These are phyloP conservation scores for Aspergillus fischeri DNA, from an alignment of 2,329 filamentous ascomycete genomes.

Conservation along the genomic window DNA sequence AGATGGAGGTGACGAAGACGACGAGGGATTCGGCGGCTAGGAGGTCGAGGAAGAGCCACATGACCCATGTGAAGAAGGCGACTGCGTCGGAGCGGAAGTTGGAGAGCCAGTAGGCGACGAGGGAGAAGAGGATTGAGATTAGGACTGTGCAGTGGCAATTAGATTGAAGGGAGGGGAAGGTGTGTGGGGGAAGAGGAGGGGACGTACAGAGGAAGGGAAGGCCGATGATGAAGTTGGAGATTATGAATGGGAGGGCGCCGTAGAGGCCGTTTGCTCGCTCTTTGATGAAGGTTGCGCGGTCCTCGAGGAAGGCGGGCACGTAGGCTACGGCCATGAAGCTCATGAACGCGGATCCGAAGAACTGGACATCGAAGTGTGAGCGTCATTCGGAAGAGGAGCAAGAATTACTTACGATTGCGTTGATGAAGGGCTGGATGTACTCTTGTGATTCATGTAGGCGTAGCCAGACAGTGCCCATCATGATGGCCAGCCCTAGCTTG, in stretches of 20 bases:
- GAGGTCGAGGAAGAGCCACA: constrained; percentile 83
- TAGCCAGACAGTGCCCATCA: constrained; percentile 87
- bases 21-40: constrained; percentile 78
- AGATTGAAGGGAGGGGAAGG: not conserved
- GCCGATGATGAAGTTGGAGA: constrained; percentile 79
- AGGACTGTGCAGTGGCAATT: constrained; percentile 46
- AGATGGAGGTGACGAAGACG: constrained; percentile 67
- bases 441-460: constrained; percentile 64
- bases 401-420: constrained; percentile 58
- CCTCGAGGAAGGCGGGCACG: constrained; percentile 78
- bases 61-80: constrained; percentile 72
- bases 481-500: constrained; percentile 63
- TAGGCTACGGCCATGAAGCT: constrained; percentile 82
- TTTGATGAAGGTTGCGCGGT: constrained; percentile 67
- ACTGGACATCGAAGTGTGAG: constrained; percentile 26
- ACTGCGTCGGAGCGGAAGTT: constrained; percentile 64
- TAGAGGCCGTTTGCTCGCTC: constrained; percentile 80
- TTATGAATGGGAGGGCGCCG: constrained; percentile 65
- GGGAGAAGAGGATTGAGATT: constrained; percentile 70
- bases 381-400: not conserved
- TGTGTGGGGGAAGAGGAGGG: not conserved
- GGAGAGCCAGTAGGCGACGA: constrained; percentile 74
- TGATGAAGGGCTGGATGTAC: constrained; percentile 76
- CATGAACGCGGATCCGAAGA: constrained; percentile 72
- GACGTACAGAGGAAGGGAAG: constrained; percentile 67